These are phyloP conservation scores for Daphne laureola DNA, from an alignment of 441 rosid species.

Conservation along the genomic window DNA sequence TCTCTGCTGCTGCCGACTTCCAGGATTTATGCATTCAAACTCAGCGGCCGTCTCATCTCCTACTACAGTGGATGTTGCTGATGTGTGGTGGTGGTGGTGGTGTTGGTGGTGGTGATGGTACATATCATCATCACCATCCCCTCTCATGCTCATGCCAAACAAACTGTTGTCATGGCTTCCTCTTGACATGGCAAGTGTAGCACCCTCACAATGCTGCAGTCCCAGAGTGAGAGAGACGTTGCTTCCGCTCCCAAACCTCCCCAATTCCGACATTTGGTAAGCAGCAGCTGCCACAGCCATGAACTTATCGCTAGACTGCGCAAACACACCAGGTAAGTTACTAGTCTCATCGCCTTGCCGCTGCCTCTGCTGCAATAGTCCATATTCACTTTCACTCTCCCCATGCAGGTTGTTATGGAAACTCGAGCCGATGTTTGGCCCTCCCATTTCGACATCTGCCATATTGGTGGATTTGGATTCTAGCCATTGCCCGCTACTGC, in stretches of 20 bases:
- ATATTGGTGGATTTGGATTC: slow-evolving; percentile 28
- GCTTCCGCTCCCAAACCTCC: slow-evolving; percentile 49
- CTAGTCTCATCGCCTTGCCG: slow-evolving; percentile 34
- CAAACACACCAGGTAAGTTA: slow-evolving; percentile 36
- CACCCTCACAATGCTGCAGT: slow-evolving; percentile 73
- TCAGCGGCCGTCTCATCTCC: slow-evolving; percentile 35
- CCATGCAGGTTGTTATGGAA: slow-evolving; percentile 20
- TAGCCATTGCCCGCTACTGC: slow-evolving; percentile 25
- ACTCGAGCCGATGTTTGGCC: slow-evolving; percentile 20
- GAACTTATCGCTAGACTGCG: slow-evolving; percentile 26
- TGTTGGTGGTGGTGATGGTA: slow-evolving; percentile 27
- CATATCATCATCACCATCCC: slow-evolving; percentile 25
- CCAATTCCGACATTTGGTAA: slow-evolving; percentile 57
- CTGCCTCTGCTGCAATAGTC: slow-evolving; percentile 32
- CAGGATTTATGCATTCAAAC: slow-evolving; percentile 53
- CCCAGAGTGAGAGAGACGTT: slow-evolving; percentile 80
- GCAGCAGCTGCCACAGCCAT: slow-evolving; percentile 47
- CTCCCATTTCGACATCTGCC: slow-evolving; percentile 31
- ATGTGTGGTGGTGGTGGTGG: slow-evolving; percentile 12
- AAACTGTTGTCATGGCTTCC: slow-evolving; percentile 36
- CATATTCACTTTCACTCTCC: slow-evolving; percentile 27
- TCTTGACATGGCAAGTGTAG: slow-evolving; percentile 38
- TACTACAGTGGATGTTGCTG: slow-evolving; percentile 32
- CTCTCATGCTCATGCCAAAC: slow-evolving; percentile 38
- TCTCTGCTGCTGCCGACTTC: slow-evolving; percentile 58